phyloP scores from a whole-genome alignment of 805 yeast species.

The Debaryomyces tyrocola region DNA sequence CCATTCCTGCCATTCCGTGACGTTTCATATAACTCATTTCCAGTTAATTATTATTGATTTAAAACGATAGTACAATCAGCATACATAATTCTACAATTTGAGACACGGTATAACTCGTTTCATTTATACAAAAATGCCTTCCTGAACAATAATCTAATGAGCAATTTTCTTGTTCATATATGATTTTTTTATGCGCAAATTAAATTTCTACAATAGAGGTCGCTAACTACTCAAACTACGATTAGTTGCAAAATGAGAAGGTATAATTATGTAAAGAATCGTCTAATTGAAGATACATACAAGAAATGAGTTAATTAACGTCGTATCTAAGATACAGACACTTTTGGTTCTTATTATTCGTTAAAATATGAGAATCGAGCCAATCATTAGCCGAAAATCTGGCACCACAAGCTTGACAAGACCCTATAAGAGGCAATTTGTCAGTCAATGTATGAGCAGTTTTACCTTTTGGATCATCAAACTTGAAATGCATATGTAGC shows the following conservation, averaged over 20 bases:
- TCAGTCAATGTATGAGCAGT: constrained; percentile 41
- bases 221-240: too few species aligned
- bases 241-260: too few species aligned
- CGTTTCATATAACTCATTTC: background rate
- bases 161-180: background rate
- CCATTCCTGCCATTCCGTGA: constrained; percentile 6
- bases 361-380: constrained; percentile 54
- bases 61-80: too few species aligned
- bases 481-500: constrained; percentile 41
- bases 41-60: too few species aligned
- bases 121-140: too few species aligned
- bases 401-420: constrained; percentile 49
- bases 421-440: constrained; percentile 37
- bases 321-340: constrained; percentile 21
- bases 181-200: background rate
- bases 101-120: too few species aligned
- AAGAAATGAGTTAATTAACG: background rate
- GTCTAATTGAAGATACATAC: too few species aligned
- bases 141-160: background rate
- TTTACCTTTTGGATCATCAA: constrained; percentile 42
- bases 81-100: too few species aligned
- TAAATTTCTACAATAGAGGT: background rate
- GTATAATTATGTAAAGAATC: too few species aligned
- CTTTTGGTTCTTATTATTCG: constrained; percentile 18
- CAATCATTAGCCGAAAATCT: constrained; percentile 51